Evolutionary conservation across 345 rosid genomes (phyloP).

Genomic region (Turnera subulata): DNA sequence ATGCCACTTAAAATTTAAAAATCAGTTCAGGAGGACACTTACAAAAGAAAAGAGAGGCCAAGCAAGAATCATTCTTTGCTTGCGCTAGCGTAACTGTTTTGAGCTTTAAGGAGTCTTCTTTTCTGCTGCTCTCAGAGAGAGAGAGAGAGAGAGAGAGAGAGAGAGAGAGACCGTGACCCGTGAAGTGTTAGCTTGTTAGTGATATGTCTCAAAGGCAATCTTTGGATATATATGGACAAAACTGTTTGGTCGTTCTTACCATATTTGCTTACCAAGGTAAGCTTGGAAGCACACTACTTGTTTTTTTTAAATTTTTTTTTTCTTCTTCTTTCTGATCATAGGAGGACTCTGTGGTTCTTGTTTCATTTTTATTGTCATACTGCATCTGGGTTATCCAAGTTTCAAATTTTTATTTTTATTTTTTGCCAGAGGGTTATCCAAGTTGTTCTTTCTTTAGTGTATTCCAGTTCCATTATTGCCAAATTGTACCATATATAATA

Average conservation of each 20-base stretch:
- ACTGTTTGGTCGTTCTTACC: background rate
- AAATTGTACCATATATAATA: too few species aligned
- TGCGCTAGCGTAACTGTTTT: conserved; percentile 35
- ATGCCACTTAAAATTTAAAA: background rate
- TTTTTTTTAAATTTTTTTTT: too few species aligned
- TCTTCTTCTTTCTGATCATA: background rate
- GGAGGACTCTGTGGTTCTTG: background rate
- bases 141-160: conserved; percentile 14
- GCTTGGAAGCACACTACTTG: background rate
- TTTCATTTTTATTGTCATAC: background rate
- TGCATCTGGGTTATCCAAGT: conserved; percentile 2
- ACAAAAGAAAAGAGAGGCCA: background rate
- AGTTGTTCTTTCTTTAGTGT: background rate
- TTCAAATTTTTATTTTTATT: background rate
- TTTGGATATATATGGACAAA: background rate
- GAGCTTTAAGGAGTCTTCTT: conserved; percentile 14
- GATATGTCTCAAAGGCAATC: too few species aligned
- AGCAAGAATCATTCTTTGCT: conserved; percentile 45
- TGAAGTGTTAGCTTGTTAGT: too few species aligned
- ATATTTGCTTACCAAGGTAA: conserved; percentile 13
- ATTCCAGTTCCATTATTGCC: too few species aligned
- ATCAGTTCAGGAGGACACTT: background rate
- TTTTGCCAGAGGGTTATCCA: background rate
- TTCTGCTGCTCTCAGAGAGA: conserved; percentile 8
- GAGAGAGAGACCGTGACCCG: conserved; percentile 2